Base-by-base conservation (phyloP, 1,139 yeast species). In the Geotrichum siamense region DNA sequence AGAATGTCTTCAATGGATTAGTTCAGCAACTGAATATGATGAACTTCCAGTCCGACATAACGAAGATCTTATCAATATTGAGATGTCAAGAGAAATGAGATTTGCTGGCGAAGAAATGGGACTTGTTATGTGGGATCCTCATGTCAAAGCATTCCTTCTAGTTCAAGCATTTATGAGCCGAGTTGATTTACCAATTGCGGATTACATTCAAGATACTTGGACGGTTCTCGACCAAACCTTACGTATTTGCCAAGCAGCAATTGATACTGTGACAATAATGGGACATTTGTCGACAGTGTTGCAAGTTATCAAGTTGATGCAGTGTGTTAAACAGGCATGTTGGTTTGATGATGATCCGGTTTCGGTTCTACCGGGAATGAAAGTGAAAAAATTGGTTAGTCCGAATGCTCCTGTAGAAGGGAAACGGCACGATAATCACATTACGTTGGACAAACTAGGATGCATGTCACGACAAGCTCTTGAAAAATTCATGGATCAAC, bases 31-130 rank as follows among this genome's bases (percentile, higher is more conserved):
- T 0, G 99, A 91, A 63, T 91, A 86, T 58, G 89, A 89, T 59
- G 97, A 87, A 55, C 67, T 89, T 32, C 94, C 97, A 2, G 89
- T 94, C 1, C 75, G 97, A 54, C 97, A 91, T 58, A 95, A 96
- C 33, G 97, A 91, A 66, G 96, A 89, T 57, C 69, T 89, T 50
- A 82, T 89, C 67, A 91, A 91, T 63, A 78, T 79, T 69, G 97
- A 89, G 58, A 73, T 93, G 76, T 86, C 96, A 1, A 79, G 78
- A 51, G 78, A 79, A 40, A 74, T 87, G 70, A 72, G 93, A 48
- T 91, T 77, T 56, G 80, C 85, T 2, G 93, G 71, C 51, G 56
- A 64, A 35, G 55, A 52, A 19, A 53, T 69, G 40, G 79, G 76
- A 45, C 79, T 79, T 54, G 67, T 80, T 53, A 81, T 87, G 62